Evolutionary conservation across 2,329 filamentous ascomycete species (phyloP).

Genomic region (Colletotrichum spaethianum): DNA sequence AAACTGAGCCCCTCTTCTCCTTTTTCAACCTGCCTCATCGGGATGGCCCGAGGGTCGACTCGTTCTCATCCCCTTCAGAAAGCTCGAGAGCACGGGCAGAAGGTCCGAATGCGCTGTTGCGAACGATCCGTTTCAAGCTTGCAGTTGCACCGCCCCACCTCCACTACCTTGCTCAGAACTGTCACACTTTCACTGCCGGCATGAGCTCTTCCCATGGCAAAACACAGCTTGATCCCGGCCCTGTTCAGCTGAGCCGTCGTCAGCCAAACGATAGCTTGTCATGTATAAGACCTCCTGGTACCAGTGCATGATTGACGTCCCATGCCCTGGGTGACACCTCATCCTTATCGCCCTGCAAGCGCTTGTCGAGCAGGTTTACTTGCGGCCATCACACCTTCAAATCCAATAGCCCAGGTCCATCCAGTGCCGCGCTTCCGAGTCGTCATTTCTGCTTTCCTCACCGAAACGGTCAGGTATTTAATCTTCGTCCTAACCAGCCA

Average conservation of each 20-base stretch:
- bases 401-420: not conserved
- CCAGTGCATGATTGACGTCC: slow-evolving; percentile 11
- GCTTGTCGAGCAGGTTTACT: slow-evolving; percentile 1
- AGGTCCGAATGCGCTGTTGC: slow-evolving; percentile 34
- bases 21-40: slow-evolving; percentile 31
- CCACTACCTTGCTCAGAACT: slow-evolving; percentile 25
- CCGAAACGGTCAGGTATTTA: slow-evolving; percentile 7
- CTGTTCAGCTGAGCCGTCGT: slow-evolving; percentile 6
- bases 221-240: not conserved
- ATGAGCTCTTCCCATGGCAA: slow-evolving; percentile 20
- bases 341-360: slow-evolving; percentile 16
- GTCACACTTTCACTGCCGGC: slow-evolving; percentile 34
- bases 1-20: not conserved
- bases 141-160: slow-evolving; percentile 35
- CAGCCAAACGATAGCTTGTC: slow-evolving; percentile 11
- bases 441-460: not conserved
- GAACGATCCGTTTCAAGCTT: slow-evolving; percentile 38
- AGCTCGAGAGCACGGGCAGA: slow-evolving; percentile 30
- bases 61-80: not conserved
- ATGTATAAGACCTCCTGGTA: slow-evolving; percentile 8
- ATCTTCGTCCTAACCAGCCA: not conserved
- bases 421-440: slow-evolving; percentile 20
- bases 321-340: not conserved
- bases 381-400: slow-evolving; percentile 16
- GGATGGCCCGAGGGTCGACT: slow-evolving; percentile 26